Evolutionary conservation across 495 filamentous ascomycete species (phyloP).

Genomic region (Aspergillus kassunensis): DNA sequence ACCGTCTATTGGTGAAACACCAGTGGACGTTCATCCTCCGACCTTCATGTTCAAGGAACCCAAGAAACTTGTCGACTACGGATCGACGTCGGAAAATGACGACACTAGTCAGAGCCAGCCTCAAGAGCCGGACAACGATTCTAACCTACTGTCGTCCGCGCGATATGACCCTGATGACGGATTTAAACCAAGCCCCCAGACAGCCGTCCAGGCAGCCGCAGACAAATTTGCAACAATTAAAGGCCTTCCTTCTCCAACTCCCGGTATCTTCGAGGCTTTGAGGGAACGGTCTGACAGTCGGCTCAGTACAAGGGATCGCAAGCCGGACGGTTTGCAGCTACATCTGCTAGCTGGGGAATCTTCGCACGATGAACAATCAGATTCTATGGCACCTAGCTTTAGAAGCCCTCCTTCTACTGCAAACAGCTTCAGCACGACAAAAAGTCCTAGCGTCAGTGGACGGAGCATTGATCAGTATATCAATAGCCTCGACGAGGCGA

Average conservation of each 20-base stretch:
- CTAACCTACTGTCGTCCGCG: slow-evolving; percentile 46
- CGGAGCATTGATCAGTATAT: slow-evolving; percentile 82
- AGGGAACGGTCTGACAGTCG: slow-evolving; percentile 56
- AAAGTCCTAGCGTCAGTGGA: slow-evolving; percentile 52
- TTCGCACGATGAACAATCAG: slow-evolving; percentile 16
- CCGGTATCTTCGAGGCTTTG: slow-evolving; percentile 51
- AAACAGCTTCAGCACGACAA: slow-evolving; percentile 44
- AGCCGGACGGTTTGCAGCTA: slow-evolving; percentile 77
- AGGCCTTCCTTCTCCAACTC: slow-evolving; percentile 57
- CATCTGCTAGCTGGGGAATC: slow-evolving; percentile 58
- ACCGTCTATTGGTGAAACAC: slow-evolving; percentile 81
- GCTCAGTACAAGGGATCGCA: slow-evolving; percentile 74
- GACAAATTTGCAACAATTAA: slow-evolving; percentile 42
- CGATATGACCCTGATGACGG: slow-evolving; percentile 44
- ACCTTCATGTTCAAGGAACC: slow-evolving; percentile 37
- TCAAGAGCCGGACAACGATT: slow-evolving; percentile 30
- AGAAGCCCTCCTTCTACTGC: slow-evolving; percentile 47
- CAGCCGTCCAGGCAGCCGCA: slow-evolving; percentile 43
- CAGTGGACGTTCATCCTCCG: slow-evolving; percentile 52
- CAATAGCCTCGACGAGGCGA: slow-evolving; percentile 76
- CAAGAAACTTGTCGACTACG: slow-evolving; percentile 43
- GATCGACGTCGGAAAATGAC: slow-evolving; percentile 44
- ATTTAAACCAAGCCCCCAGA: slow-evolving; percentile 47
- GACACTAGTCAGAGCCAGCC: slow-evolving; percentile 24
- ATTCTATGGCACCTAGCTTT: slow-evolving; percentile 33